These are phyloP conservation scores for Polysphondylium violaceum DNA, from an alignment of 78 protist species.

Conservation along the genomic window DNA sequence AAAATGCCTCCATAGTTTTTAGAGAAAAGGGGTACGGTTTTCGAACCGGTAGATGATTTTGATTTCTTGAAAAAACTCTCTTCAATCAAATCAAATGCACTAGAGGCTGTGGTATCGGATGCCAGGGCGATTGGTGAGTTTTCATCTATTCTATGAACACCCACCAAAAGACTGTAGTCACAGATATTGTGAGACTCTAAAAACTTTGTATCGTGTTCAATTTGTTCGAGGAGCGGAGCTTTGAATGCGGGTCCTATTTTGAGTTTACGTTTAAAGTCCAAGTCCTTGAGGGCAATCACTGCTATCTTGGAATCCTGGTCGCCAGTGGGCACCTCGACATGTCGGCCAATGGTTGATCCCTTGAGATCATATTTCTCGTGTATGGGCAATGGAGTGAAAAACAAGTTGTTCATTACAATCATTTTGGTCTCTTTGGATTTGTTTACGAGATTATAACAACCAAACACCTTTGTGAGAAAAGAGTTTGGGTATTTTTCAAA, in stretches of 20 bases:
- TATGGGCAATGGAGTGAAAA: conserved; percentile 53
- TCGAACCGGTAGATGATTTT: background rate
- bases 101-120: background rate
- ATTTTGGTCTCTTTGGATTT: conserved; percentile 41
- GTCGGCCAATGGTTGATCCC: conserved; percentile 57
- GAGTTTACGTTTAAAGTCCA: conserved; percentile 38
- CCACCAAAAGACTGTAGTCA: conserved; percentile 79
- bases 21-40: conserved; percentile 37
- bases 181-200: conserved; percentile 73
- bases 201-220: conserved; percentile 63
- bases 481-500: conserved; percentile 38
- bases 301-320: conserved; percentile 5
- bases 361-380: conserved; percentile 78
- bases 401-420: conserved; percentile 70
- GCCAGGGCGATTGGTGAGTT: conserved; percentile 52
- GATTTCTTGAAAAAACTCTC: conserved; percentile 55
- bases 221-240: conserved; percentile 77
- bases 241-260: conserved; percentile 55
- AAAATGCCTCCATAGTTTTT: conserved; percentile 69
- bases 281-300: conserved; percentile 50
- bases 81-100: conserved; percentile 9
- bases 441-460: conserved; percentile 12
- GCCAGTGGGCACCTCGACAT: conserved; percentile 14
- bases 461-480: conserved; percentile 22
- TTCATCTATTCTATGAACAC: conserved; percentile 60